Evolutionary conservation across 2,329 filamentous ascomycete species (phyloP).

Genomic region (Tolypocladium album): DNA sequence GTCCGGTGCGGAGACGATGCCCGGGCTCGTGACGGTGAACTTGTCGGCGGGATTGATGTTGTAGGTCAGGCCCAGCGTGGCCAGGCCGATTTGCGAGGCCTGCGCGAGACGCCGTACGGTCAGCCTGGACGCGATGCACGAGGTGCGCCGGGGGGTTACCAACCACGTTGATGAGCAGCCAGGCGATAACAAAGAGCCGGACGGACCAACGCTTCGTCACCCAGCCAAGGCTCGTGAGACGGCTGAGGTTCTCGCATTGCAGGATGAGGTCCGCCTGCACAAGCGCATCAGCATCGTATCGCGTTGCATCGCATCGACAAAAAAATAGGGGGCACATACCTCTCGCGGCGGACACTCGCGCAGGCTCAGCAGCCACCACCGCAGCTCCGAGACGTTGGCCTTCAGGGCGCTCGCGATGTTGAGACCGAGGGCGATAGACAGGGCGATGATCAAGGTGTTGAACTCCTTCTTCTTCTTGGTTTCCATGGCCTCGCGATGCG

Average conservation of each 20-base stretch:
- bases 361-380: constrained; percentile 33
- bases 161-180: constrained; percentile 13
- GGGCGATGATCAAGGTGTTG: constrained; percentile 31
- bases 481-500: constrained; percentile 16
- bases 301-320: background rate
- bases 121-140: background rate
- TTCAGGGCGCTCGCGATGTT: constrained; percentile 31
- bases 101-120: constrained; percentile 5
- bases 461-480: constrained; percentile 26
- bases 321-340: constrained; percentile 14
- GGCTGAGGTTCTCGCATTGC: constrained; percentile 13
- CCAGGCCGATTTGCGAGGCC: constrained; percentile 30
- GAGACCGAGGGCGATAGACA: constrained; percentile 30
- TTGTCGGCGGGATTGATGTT: constrained; percentile 26
- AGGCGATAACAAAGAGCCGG: constrained; percentile 10
- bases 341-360: constrained; percentile 25
- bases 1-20: constrained; percentile 24
- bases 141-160: background rate
- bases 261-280: constrained; percentile 10
- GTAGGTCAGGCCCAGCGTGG: constrained; percentile 30
- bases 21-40: constrained; percentile 18
- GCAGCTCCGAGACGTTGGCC: constrained; percentile 29
- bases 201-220: constrained; percentile 7
- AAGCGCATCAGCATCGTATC: background rate
- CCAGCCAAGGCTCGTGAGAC: constrained; percentile 9